Evolutionary conservation across 495 filamentous ascomycete genomes (phyloP).

Genomic region (Talaromyces liani): DNA sequence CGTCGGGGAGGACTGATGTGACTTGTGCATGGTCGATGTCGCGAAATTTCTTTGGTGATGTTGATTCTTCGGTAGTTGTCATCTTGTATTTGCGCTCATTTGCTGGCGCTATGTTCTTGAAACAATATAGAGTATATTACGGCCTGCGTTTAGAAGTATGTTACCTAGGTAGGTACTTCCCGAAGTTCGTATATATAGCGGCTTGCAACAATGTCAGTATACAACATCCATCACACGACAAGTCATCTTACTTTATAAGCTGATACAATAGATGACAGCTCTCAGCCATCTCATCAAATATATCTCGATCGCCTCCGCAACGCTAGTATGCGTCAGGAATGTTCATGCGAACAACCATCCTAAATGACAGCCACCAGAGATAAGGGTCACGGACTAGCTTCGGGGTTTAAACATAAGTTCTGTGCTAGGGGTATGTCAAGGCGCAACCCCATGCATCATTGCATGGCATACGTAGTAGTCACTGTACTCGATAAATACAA

Average conservation of each 20-base stretch:
- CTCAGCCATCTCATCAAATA: neutral
- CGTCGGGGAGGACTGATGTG: constrained; percentile 58
- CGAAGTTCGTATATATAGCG: neutral
- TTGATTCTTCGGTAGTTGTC: neutral
- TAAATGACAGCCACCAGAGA: constrained; percentile 1
- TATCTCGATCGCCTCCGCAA: neutral
- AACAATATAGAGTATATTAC: neutral
- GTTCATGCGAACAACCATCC: neutral
- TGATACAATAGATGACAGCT: neutral
- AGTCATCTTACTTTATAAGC: neutral
- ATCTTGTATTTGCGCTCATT: neutral
- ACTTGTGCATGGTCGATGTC: constrained; percentile 49
- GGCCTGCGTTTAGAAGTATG: neutral
- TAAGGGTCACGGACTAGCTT: neutral
- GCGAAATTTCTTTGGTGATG: constrained; percentile 8
- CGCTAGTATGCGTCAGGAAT: neutral
- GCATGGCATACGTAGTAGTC: neutral
- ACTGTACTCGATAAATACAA: neutral
- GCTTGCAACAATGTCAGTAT: neutral
- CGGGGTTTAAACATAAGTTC: neutral
- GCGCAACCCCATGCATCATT: neutral
- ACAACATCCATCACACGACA: neutral
- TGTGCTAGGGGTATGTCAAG: neutral
- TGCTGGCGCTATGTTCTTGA: neutral
- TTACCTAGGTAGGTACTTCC: neutral